A percentile compares a stretch with the other conserved stretches of the same genome.
These are phyloP conservation scores for Oryza meridionalis DNA, from an alignment of 176 grass and related monocot species.

Conservation along the genomic window DNA sequence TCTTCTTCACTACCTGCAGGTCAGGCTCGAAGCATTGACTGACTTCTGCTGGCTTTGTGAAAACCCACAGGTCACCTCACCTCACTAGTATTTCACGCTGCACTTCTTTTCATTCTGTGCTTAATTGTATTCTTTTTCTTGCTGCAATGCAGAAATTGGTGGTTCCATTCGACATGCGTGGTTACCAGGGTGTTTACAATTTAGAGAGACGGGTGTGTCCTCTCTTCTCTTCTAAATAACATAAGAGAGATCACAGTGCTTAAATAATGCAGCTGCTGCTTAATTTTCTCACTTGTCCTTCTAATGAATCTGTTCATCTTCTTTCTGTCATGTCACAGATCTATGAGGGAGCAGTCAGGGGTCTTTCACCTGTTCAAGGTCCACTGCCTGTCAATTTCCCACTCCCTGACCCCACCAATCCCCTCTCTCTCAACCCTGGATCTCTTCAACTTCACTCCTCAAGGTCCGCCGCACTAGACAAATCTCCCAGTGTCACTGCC, in stretches of 20 bases:
- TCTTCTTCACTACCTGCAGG: conserved; percentile 45
- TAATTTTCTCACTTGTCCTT: not conserved
- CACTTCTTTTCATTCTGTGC: not conserved
- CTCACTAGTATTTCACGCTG: not conserved
- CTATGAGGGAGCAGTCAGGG: conserved; percentile 74
- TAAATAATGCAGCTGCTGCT: not conserved
- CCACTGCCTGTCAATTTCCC: conserved; percentile 83
- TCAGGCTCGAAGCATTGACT: conserved; percentile 79
- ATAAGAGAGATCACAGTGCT: not conserved
- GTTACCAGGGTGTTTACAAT: conserved; percentile 85
- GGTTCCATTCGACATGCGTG: conserved; percentile 90
- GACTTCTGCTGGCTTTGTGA: conserved; percentile 94
- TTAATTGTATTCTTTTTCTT: not conserved
- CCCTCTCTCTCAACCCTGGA: conserved; percentile 62
- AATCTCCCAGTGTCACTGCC: conserved; percentile 53
- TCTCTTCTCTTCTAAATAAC: not conserved
- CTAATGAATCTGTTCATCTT: not conserved
- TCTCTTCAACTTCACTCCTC: conserved; percentile 45
- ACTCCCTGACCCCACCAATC: conserved; percentile 62
- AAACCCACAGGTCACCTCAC: conserved; percentile 60
- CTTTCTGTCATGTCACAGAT: conserved; percentile 40
- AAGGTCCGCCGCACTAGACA: conserved; percentile 31
- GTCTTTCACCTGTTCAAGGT: conserved; percentile 61
- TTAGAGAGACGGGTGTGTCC: conserved; percentile 62
- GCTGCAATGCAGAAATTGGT: conserved; percentile 61